phyloP scores from a whole-genome alignment of 2,329 filamentous ascomycete genomes.

The Neophaeococcomyces aloes region DNA sequence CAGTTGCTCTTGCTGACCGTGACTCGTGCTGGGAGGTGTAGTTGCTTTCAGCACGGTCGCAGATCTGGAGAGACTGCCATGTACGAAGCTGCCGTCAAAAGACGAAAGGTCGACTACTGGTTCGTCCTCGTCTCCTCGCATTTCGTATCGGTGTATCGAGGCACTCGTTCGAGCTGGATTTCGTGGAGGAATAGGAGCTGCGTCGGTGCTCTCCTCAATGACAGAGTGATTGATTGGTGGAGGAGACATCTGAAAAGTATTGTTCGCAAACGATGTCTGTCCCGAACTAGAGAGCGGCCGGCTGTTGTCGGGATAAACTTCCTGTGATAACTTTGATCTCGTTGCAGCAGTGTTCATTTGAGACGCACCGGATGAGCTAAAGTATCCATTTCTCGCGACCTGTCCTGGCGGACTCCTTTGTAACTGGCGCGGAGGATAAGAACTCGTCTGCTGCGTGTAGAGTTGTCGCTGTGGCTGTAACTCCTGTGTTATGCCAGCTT shows the following conservation, averaged over 20 bases:
- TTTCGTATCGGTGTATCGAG: background rate
- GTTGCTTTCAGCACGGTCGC: background rate
- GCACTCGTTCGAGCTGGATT: background rate
- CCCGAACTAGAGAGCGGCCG: too few relatives aligned
- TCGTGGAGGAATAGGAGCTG: background rate
- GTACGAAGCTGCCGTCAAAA: slow-evolving; percentile 7
- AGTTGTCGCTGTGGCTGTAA: background rate
- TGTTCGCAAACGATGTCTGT: too few relatives aligned
- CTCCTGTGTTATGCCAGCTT: background rate
- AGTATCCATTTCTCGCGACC: background rate
- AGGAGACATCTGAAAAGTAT: too few relatives aligned
- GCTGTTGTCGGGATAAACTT: too few relatives aligned
- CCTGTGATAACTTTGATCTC: too few relatives aligned
- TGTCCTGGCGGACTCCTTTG: background rate
- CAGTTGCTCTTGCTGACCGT: background rate
- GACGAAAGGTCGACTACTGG: slow-evolving; percentile 4
- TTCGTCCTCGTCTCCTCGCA: background rate
- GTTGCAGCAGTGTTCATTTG: background rate
- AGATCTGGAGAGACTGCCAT: slow-evolving; percentile 2
- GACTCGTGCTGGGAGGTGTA: background rate
- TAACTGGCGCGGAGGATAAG: background rate
- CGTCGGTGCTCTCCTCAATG: background rate
- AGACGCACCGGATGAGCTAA: background rate
- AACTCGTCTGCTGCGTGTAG: background rate
- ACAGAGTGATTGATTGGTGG: too few relatives aligned